phyloP scores from a whole-genome alignment of 768 basidiomycete genomes.

The Polyporus arcularius region DNA sequence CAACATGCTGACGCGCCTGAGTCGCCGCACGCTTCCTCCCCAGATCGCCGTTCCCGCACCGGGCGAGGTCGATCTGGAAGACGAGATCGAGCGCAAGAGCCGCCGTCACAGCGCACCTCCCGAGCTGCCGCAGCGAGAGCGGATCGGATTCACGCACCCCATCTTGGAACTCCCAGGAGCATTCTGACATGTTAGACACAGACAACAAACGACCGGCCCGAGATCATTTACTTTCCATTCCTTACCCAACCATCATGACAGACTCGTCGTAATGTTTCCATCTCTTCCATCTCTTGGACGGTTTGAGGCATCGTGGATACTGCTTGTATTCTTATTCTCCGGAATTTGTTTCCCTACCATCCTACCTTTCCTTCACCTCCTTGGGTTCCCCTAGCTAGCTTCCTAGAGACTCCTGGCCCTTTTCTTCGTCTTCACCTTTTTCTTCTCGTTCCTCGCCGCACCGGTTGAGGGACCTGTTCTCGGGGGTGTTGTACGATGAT shows the following conservation, averaged over 20 bases:
- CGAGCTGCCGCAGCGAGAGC: constrained; percentile 51
- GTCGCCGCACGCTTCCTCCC: constrained; percentile 53
- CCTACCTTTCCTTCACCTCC: not conserved
- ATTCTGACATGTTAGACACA: constrained; percentile 42
- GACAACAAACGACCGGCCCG: not conserved
- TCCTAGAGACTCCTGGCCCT: constrained; percentile 7
- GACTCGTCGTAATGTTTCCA: constrained; percentile 15
- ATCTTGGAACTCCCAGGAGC: constrained; percentile 59
- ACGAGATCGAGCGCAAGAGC: constrained; percentile 38
- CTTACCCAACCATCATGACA: not conserved
- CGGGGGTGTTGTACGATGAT: constrained; percentile 20
- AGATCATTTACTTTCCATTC: constrained; percentile 5
- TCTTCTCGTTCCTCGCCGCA: constrained; percentile 13
- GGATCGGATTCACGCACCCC: constrained; percentile 59
- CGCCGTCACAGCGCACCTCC: constrained; percentile 64
- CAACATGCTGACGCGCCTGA: constrained; percentile 67
- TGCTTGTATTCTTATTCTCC: constrained; percentile 24
- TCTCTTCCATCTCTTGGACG: constrained; percentile 11
- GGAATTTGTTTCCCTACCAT: constrained; percentile 8
- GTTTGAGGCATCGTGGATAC: constrained; percentile 15
- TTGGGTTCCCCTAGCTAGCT: not conserved
- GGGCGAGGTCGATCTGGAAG: constrained; percentile 30
- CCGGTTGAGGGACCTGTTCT: constrained; percentile 14
- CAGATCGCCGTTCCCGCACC: constrained; percentile 21
- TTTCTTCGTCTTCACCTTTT: constrained; percentile 3